A percentile compares a stretch with the other conserved stretches of the same genome.
These are phyloP conservation scores for Barnettozyma wickerhamii DNA, from an alignment of 805 yeast species.

Conservation along the genomic window DNA sequence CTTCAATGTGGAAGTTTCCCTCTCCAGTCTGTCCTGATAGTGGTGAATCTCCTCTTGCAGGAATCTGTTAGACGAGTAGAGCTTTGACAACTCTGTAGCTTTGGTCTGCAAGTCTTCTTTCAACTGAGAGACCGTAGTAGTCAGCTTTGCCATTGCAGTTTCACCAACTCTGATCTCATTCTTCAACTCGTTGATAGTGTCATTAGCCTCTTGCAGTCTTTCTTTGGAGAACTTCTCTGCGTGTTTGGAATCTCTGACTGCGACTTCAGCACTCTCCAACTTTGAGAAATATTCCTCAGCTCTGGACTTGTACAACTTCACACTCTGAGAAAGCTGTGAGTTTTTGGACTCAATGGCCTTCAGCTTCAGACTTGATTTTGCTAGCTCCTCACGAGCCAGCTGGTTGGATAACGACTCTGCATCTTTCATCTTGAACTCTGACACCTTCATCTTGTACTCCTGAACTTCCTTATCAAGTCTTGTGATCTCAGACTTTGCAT, in stretches of 20 bases:
- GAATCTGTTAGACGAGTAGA: slow-evolving; percentile 43
- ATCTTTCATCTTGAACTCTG: slow-evolving; percentile 12
- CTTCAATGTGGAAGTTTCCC: slow-evolving; percentile 38
- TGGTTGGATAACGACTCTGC: slow-evolving; percentile 18
- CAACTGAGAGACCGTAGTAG: slow-evolving; percentile 44
- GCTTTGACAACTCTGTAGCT: slow-evolving; percentile 48
- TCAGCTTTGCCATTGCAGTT: slow-evolving; percentile 46
- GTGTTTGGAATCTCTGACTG: slow-evolving; percentile 57
- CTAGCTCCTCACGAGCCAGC: slow-evolving; percentile 34
- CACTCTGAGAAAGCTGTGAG: slow-evolving; percentile 46
- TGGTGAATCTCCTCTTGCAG: slow-evolving; percentile 54
- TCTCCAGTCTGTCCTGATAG: slow-evolving; percentile 41
- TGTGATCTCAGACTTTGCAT: slow-evolving; percentile 38
- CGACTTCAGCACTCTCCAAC: slow-evolving; percentile 74
- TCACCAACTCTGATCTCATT: slow-evolving; percentile 55
- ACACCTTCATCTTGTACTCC: slow-evolving; percentile 29
- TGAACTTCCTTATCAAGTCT: slow-evolving; percentile 38
- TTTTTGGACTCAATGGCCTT: slow-evolving; percentile 55
- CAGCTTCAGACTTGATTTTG: slow-evolving; percentile 48
- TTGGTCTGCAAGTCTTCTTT: slow-evolving; percentile 55
- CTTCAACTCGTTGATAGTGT: slow-evolving; percentile 41
- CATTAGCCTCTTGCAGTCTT: slow-evolving; percentile 50
- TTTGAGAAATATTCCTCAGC: slow-evolving; percentile 72
- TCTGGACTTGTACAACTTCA: slow-evolving; percentile 61
- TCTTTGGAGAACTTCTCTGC: slow-evolving; percentile 50